Percentiles rank a stretch among this genome's conserved stretches.
phyloP scores from a whole-genome alignment of 2,329 filamentous ascomycete species.

The Aspergillus niger region DNA sequence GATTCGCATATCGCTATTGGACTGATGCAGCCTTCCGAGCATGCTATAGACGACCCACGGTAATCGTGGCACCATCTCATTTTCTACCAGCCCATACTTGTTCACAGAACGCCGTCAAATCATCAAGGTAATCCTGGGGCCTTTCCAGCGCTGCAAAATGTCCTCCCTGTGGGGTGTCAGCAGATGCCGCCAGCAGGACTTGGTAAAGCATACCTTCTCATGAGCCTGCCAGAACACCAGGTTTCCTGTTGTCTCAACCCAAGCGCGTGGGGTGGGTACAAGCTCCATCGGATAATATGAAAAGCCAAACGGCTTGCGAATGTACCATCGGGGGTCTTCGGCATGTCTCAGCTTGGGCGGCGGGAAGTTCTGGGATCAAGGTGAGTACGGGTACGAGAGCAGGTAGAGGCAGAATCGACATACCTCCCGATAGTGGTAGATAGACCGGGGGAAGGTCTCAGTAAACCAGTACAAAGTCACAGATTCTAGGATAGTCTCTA shows the following conservation, averaged over 20 bases:
- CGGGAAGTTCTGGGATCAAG: slow-evolving; percentile 9
- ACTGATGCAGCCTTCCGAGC: background rate
- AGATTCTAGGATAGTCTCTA: slow-evolving; percentile 37
- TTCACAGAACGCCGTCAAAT: slow-evolving; percentile 42
- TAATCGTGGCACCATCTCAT: background rate
- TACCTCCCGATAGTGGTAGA: slow-evolving; percentile 39
- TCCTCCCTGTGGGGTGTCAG: slow-evolving; percentile 44
- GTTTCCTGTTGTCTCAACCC: slow-evolving; percentile 41
- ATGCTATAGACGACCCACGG: background rate
- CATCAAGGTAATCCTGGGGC: slow-evolving; percentile 46
- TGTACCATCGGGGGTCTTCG: slow-evolving; percentile 25
- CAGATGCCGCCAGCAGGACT: background rate
- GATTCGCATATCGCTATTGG: background rate
- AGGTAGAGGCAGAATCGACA: background rate
- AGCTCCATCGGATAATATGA: slow-evolving; percentile 51
- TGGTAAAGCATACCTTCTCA: slow-evolving; percentile 29
- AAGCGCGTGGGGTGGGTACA: slow-evolving; percentile 41
- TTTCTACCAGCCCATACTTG: slow-evolving; percentile 28
- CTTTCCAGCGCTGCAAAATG: slow-evolving; percentile 56
- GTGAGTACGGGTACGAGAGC: background rate
- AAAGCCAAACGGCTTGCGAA: slow-evolving; percentile 51
- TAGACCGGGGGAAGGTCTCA: slow-evolving; percentile 37
- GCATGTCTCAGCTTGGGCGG: background rate
- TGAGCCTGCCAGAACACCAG: slow-evolving; percentile 43
- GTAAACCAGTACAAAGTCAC: slow-evolving; percentile 45